A percentile compares a stretch with the other conserved stretches of the same genome.
Evolutionary conservation across 495 filamentous ascomycete species (phyloP).

Genomic region (Aspergillus sclerotioniger): DNA sequence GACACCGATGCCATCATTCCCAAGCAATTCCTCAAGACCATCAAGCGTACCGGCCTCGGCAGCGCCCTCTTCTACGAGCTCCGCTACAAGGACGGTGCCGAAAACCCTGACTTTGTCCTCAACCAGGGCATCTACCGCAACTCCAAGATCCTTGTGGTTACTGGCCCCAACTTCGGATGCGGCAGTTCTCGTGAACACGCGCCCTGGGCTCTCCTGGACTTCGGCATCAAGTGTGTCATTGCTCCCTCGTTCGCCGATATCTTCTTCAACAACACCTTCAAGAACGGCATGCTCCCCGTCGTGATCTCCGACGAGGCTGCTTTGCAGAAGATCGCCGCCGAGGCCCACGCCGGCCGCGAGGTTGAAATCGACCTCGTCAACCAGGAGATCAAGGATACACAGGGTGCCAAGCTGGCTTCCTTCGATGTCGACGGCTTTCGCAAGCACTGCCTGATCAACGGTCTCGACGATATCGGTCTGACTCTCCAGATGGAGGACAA

Average conservation of each 20-base stretch:
- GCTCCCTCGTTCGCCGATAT: slow-evolving; percentile 94
- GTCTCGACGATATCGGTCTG: slow-evolving; percentile 92
- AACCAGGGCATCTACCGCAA: slow-evolving; percentile 85
- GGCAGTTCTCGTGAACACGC: slow-evolving; percentile 93
- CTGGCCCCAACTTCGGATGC: slow-evolving; percentile 93
- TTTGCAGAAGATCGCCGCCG: slow-evolving; percentile 69
- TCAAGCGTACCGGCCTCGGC: slow-evolving; percentile 94
- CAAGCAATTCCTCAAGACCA: slow-evolving; percentile 99
- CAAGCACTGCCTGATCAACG: slow-evolving; percentile 92
- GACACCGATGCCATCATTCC: slow-evolving; percentile 99
- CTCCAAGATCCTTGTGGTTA: slow-evolving; percentile 89
- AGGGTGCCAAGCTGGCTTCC: slow-evolving; percentile 65
- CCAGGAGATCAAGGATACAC: slow-evolving; percentile 75
- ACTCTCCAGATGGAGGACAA: slow-evolving; percentile 90
- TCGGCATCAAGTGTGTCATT: slow-evolving; percentile 91
- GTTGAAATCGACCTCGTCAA: slow-evolving; percentile 88
- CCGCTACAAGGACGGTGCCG: slow-evolving; percentile 72
- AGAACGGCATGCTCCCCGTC: slow-evolving; percentile 98
- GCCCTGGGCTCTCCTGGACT: slow-evolving; percentile 95
- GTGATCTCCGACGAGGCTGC: slow-evolving; percentile 64
- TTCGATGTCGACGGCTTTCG: slow-evolving; percentile 92
- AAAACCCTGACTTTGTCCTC: slow-evolving; percentile 80
- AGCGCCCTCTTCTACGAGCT: slow-evolving; percentile 81
- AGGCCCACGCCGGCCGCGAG: slow-evolving; percentile 79
- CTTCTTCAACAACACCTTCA: slow-evolving; percentile 99